Base-by-base conservation (phyloP, 345 rosid genomes). In the Stellera chamaejasme region DNA sequence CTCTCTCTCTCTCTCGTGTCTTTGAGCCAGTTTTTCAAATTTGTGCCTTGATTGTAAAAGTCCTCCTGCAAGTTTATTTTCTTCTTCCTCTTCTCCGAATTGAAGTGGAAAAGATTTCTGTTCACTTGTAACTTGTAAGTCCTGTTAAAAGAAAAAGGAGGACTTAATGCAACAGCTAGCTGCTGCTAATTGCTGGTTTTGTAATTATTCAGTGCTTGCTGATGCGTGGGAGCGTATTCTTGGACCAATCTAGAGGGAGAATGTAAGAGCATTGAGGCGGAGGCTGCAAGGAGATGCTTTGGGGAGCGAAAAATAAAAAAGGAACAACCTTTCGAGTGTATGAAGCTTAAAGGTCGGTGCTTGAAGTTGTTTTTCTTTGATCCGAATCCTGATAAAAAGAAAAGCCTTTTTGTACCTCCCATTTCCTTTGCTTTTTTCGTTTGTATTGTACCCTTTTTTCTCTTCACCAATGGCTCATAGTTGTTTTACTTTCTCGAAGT, bases 301-400 rank as follows among this genome's bases (percentile, higher is more conserved):
- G 55, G 27, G 45, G 48, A 44, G 9, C 39, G 39, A 61, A 65
- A 63, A 61, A 65, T 5, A 61, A 65, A 63, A 61, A 65, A 72
- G 50, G 48, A 56, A 66, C 60, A 58, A 65, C 13, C 27, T 59
- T 74, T 61, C 61, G 41, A 54, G 66, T 71, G 45, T 62, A 75
- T 58, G 74, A 66, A 68, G 42, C 74, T 68, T 79, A 69, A 85
- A 82, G 86, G 80, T 77, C 62, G 67, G 77, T 72, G 60, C 76
- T 72, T 66, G 70, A 66, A 54, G 58, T 58, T 45, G 63, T 62
- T 63, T 58, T 67, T 56, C 61, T 50, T 65, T 52, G 65, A 69
- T 65, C 52, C 58, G 64, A 44, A 48, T 43, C 46, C 9, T 14
- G 50, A 41, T n/a, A 11, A 44, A 11, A 50, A 23, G 41, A 6